Conservation (phyloP, 2,329 filamentous ascomycete genomes). For the Samsoniella hepiali region DNA sequence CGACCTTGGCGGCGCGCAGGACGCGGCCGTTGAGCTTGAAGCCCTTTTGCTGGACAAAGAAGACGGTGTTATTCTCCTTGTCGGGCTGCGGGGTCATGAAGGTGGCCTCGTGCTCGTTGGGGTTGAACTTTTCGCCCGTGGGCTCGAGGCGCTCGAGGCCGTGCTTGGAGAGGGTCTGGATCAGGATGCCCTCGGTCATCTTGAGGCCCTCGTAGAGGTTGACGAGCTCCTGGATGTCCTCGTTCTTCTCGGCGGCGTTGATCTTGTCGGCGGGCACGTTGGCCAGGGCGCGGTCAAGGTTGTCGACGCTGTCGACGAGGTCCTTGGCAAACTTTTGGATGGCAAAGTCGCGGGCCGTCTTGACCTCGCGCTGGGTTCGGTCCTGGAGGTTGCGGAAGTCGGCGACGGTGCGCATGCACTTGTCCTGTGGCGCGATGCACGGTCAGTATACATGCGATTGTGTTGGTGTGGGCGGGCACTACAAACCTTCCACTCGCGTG, state of each 20-base stretch:
- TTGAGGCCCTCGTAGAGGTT: conserved; percentile 85
- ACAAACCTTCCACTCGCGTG: conserved; percentile 78
- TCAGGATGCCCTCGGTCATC: conserved; percentile 90
- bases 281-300: conserved; percentile 86
- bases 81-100: conserved; percentile 86
- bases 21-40: conserved; percentile 90
- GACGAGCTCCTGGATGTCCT: conserved; percentile 66
- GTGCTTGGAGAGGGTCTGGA: conserved; percentile 88
- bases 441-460: background rate
- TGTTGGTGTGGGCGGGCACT: background rate
- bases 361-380: conserved; percentile 85
- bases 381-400: conserved; percentile 98
- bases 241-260: conserved; percentile 45
- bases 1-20: conserved; percentile 89
- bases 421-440: conserved; percentile 63
- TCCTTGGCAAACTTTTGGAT: conserved; percentile 95
- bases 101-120: conserved; percentile 92
- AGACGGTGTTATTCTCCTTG: conserved; percentile 87
- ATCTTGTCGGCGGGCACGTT: conserved; percentile 77
- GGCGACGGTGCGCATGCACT: conserved; percentile 88
- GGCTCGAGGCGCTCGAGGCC: conserved; percentile 89
- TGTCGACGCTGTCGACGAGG: conserved; percentile 92
- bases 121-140: conserved; percentile 83
- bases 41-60: conserved; percentile 92
- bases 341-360: conserved; percentile 83